phyloP scores from a whole-genome alignment of 179 eudicot genomes.

The Gypsophila paniculata region DNA sequence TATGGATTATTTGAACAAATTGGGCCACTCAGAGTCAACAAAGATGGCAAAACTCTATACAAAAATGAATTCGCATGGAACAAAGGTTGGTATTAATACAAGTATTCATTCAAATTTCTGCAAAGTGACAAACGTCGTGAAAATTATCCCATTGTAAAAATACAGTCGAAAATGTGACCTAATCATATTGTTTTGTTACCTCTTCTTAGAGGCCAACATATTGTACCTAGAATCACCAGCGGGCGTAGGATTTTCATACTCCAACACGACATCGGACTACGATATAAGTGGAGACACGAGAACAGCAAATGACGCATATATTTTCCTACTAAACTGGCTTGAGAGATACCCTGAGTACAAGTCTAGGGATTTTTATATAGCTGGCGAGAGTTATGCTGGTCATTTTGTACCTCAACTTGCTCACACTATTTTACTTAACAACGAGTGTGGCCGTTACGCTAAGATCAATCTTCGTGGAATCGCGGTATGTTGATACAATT shows the following conservation, averaged over 20 bases:
- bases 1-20: constrained; percentile 17
- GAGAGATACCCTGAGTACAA: constrained; percentile 34
- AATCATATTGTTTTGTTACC: background rate
- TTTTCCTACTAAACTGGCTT: constrained; percentile 30
- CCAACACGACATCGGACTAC: constrained; percentile 28
- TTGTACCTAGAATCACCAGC: constrained; percentile 36
- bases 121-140: too few species aligned
- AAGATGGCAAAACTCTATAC: constrained; percentile 19
- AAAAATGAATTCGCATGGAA: constrained; percentile 15
- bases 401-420: constrained; percentile 38
- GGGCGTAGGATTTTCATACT: constrained; percentile 22
- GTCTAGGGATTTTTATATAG: constrained; percentile 26
- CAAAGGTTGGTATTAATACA: constrained; percentile 17
- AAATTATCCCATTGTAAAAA: too few species aligned
- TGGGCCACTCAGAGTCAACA: constrained; percentile 17
- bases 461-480: constrained; percentile 30
- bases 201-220: constrained; percentile 29
- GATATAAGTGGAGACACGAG: constrained; percentile 27
- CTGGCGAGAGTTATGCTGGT: constrained; percentile 37
- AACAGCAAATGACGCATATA: constrained; percentile 29
- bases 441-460: constrained; percentile 21
- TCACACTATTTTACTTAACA: constrained; percentile 22
- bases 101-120: too few species aligned
- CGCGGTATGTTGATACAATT: constrained; percentile 17
- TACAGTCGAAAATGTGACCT: too few species aligned